These are phyloP conservation scores for Blumeriella jaapii DNA, from an alignment of 2,329 filamentous ascomycete species.

Conservation along the genomic window DNA sequence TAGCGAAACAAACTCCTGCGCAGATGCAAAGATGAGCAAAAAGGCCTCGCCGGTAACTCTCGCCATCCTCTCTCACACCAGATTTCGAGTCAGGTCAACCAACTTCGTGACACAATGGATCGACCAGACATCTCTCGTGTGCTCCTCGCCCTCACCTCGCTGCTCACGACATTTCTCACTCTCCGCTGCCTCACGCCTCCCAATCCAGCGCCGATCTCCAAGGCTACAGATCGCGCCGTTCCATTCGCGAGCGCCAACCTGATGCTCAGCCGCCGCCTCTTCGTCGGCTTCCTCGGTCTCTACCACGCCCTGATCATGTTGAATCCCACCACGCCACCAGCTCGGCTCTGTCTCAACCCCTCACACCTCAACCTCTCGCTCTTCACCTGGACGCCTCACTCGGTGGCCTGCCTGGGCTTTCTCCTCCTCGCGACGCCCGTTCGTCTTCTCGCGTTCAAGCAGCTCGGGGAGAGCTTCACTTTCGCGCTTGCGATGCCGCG, in stretches of 20 bases:
- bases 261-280: constrained; percentile 3
- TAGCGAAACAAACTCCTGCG: no score
- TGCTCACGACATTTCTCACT: constrained; percentile 6
- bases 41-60: no score
- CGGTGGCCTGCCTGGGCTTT: constrained; percentile 11
- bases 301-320: constrained; percentile 7
- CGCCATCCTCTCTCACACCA: no score
- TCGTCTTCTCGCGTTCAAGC: constrained; percentile 31
- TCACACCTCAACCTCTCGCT: constrained; percentile 8
- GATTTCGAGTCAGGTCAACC: no score
- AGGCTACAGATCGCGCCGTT: constrained; percentile 3
- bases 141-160: constrained; percentile 2
- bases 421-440: constrained; percentile 21
- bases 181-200: constrained; percentile 7
- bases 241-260: background rate
- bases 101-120: constrained; percentile 2
- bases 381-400: constrained; percentile 22
- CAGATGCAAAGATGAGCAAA: no score
- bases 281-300: constrained; percentile 2
- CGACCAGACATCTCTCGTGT: background rate
- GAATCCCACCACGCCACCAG: background rate
- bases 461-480: constrained; percentile 41
- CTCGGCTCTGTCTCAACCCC: constrained; percentile 7
- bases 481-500: constrained; percentile 43
- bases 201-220: constrained; percentile 3